Base-by-base conservation (phyloP, 495 filamentous ascomycete genomes). In the Hyphodiscus hymeniophilus region DNA sequence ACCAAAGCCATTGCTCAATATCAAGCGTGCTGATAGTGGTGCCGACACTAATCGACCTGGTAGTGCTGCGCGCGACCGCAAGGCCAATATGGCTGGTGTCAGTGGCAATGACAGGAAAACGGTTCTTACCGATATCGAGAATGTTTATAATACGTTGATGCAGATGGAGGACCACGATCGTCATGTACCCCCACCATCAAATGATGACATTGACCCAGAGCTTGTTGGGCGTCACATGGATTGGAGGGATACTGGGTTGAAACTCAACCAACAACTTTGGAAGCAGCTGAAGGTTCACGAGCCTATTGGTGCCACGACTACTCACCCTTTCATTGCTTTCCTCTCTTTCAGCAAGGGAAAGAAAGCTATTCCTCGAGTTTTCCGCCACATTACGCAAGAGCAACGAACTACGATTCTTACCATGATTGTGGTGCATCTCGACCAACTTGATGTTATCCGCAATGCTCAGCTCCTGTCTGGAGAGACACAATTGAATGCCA, bases 291-390 rank as follows among this genome's bases (percentile, higher is more conserved):
- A 91, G 63, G 84, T 97, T 26, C 85, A 92, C 67, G 89, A 94
- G 48, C 89, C 89, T 2, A 91, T 95, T 51, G 79, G 84, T 33
- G 75, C 77, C 11, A 76, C 79, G 11, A 73, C 73, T 4, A 77
- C 87, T 1, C 94, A 99, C 61, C 92, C 92, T 0, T 99, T 99
- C 72, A 95, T 99, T 56, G 85, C 88, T 24, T 89, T 99, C 60
- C 76, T 99, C 12, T 91, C 89, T 5, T 95, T 89, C 61, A 78
- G 77, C 40, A 99, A 99, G 69, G 94, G 92, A 57, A 99, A 95
- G 71, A 94, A 92, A 63, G 85, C 87, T 1, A 87, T 99, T 55
- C 87, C 87, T 18, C 85, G 92, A 43, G 82, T 99, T 41, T 96
- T 95, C 77, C 85, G 89, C 31, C 89, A 95, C 58, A 86, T 95